Evolutionary conservation across 352 stramenopile species (phyloP), one percentile per base, ranked within the genome.

Genomic region (Bremia lactucae): DNA sequence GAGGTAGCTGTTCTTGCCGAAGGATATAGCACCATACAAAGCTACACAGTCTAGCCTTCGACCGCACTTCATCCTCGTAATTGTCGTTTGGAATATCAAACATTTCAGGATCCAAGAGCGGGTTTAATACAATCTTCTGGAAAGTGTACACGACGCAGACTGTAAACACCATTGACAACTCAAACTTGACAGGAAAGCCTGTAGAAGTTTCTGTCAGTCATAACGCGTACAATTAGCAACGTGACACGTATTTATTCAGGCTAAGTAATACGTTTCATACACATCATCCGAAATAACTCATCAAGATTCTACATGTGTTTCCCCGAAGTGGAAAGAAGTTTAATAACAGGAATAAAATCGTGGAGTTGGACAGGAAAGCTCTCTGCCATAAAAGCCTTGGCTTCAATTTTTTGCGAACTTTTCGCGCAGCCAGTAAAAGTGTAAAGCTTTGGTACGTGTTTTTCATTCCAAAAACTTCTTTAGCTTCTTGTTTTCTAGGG

Each of bases 281-380:
- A 23, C 46, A 88, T 72, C 78, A 90, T 80, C 13, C 74, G 66
- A 38, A 90, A 90, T 51, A 90, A 90, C 39, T 85, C 74, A n/a
- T 81, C 64, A 18, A 90, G 55, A 31, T 83, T 85, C 42, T 87
- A 69, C 37, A 86, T 65, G 33, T 87, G 72, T 13, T 87, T 74
- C 9, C 73, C 71, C 0, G 74, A 84, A 40, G 69, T 80, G 6
- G 77, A 83, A 18, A 90, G 54, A 24, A 90, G 87, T 50, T 83
- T 63, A 36, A 87, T 82, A 22, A 90, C 68, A 5, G 74, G 74
- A 0, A 87, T 28, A 28, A 90, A 90, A 42, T 90, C 74, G 11
- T 48, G 50, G 21, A 77, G 55, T 18, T 82, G 55, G 40, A 90
- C 77, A n/a, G 74, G 74, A 28, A 90, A 90, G 6, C 46, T 69